phyloP scores from a whole-genome alignment of 2,329 filamentous ascomycete species.

The Rosellinia necatrix region DNA sequence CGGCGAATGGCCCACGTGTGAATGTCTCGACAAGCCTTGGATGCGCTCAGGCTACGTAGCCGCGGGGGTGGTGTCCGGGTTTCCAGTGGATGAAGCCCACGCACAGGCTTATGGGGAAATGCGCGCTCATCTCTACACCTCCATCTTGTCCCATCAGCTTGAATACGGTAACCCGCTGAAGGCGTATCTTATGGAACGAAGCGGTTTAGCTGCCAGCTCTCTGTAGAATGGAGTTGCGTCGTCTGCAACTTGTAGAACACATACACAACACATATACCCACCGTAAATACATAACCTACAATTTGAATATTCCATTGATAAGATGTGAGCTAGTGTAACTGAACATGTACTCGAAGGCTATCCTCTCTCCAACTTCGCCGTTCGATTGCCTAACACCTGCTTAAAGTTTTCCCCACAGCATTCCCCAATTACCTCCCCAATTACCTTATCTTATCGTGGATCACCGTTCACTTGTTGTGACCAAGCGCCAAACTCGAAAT shows the following conservation, averaged over 20 bases:
- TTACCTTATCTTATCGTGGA: constrained; percentile 24
- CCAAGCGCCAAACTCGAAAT: constrained; percentile 8
- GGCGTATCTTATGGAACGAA: constrained; percentile 19
- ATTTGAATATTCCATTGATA: too few relatives aligned
- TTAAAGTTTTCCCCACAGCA: background rate
- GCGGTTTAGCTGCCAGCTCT: background rate
- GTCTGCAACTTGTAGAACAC: too few relatives aligned
- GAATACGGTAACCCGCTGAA: constrained; percentile 23
- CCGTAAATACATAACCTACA: too few relatives aligned
- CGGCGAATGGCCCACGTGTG: constrained; percentile 36
- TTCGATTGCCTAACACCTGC: too few relatives aligned
- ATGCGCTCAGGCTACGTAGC: background rate
- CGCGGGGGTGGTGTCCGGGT: background rate
- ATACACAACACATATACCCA: too few relatives aligned
- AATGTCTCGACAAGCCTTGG: constrained; percentile 39
- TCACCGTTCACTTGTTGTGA: background rate
- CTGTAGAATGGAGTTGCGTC: background rate
- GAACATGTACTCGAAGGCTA: too few relatives aligned
- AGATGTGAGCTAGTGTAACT: too few relatives aligned
- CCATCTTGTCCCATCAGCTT: constrained; percentile 23
- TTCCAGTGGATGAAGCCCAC: constrained; percentile 4
- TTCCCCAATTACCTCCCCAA: background rate
- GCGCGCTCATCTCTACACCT: constrained; percentile 14
- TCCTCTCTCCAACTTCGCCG: too few relatives aligned
- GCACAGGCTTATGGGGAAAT: constrained; percentile 21